Conservation (phyloP, 2,329 filamentous ascomycete genomes). For the Fusarium anguioides region DNA sequence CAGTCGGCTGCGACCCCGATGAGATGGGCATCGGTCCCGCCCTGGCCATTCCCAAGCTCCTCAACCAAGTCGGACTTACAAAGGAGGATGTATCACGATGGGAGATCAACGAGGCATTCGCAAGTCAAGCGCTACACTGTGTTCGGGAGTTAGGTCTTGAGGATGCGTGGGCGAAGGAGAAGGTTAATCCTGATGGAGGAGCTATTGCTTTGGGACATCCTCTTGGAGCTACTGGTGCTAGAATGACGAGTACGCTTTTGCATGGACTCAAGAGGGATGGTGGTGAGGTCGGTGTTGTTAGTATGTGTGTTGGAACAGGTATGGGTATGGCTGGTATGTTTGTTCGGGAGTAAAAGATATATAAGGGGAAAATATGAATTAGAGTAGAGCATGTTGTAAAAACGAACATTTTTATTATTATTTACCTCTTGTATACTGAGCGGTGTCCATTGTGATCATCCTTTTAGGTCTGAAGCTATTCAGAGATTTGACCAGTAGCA, state of each 20-base stretch:
- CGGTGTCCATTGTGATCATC: no score
- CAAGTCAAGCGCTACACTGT: slow-evolving; percentile 75
- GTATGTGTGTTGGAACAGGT: slow-evolving; percentile 84
- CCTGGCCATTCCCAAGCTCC: slow-evolving; percentile 83
- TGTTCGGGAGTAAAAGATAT: slow-evolving; percentile 33
- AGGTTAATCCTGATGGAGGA: slow-evolving; percentile 91
- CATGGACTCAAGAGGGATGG: slow-evolving; percentile 76
- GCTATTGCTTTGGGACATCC: slow-evolving; percentile 96
- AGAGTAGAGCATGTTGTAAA: neutral
- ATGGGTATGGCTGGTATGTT: slow-evolving; percentile 46
- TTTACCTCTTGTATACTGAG: neutral
- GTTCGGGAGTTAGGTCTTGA: slow-evolving; percentile 76
- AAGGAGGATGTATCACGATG: slow-evolving; percentile 81
- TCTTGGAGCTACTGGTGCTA: slow-evolving; percentile 85
- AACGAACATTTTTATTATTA: neutral
- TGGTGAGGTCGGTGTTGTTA: slow-evolving; percentile 83
- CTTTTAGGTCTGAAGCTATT: no score
- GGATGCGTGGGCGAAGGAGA: slow-evolving; percentile 68
- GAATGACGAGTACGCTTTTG: slow-evolving; percentile 79
- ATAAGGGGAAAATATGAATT: neutral
- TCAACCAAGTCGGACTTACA: slow-evolving; percentile 74
- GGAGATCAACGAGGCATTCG: slow-evolving; percentile 92
- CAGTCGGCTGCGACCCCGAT: slow-evolving; percentile 83
- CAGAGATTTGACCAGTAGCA: no score
- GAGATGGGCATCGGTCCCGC: slow-evolving; percentile 96